A percentile compares a stretch with the other conserved stretches of the same genome.
These are phyloP conservation scores for Amanita pallidorosea DNA, from an alignment of 768 basidiomycete genomes.

Conservation along the genomic window DNA sequence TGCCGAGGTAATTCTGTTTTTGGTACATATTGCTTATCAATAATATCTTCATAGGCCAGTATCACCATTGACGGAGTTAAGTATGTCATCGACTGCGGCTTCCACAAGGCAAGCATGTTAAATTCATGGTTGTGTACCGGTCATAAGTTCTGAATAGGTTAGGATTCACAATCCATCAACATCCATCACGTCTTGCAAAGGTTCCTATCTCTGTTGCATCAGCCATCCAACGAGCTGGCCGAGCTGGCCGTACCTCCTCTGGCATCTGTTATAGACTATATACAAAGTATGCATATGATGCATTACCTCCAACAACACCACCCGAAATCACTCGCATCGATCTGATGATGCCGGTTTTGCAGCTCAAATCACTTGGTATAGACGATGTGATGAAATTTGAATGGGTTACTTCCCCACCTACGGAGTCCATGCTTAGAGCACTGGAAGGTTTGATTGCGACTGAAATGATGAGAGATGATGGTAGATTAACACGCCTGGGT, in stretches of 20 bases:
- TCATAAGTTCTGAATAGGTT: conserved; percentile 37
- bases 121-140: neutral
- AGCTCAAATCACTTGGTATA: conserved; percentile 90
- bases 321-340: conserved; percentile 91
- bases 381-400: conserved; percentile 95
- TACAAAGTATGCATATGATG: conserved; percentile 46
- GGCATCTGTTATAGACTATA: conserved; percentile 93
- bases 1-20: conserved; percentile 53
- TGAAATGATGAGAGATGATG: conserved; percentile 78
- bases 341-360: conserved; percentile 83
- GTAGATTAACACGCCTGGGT: conserved; percentile 67
- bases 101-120: conserved; percentile 65
- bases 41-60: conserved; percentile 49
- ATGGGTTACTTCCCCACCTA: conserved; percentile 88
- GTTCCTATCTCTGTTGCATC: conserved; percentile 84
- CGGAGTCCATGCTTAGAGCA: conserved; percentile 75
- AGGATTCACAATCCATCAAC: conserved; percentile 85
- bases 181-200: conserved; percentile 74
- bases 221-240: conserved; percentile 85
- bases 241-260: conserved; percentile 87
- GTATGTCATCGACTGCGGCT: conserved; percentile 90
- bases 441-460: conserved; percentile 73
- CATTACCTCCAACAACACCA: conserved; percentile 59
- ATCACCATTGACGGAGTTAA: conserved; percentile 95
- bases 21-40: neutral